phyloP scores from a whole-genome alignment of 805 yeast genomes.

The Zygoascus tannicola region DNA sequence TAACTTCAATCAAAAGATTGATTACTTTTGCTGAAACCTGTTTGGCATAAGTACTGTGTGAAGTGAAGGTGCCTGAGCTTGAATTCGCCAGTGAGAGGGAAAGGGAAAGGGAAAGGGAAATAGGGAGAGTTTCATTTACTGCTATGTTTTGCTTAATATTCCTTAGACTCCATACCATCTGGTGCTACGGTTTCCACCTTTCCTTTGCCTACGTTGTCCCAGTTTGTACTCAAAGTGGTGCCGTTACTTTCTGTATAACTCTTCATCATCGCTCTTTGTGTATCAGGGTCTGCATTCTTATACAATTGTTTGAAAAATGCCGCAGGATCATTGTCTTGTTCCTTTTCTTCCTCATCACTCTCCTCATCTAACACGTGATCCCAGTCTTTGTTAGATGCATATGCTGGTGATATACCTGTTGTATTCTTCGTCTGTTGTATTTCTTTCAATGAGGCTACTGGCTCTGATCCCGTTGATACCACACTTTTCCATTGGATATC shows the following conservation, averaged over 20 bases:
- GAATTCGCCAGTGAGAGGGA: no score
- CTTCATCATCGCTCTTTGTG: slow-evolving; percentile 92
- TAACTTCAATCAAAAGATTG: slow-evolving; percentile 61
- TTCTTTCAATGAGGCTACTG: neutral
- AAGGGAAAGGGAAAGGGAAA: neutral
- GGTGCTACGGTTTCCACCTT: slow-evolving; percentile 65
- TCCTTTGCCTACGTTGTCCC: slow-evolving; percentile 73
- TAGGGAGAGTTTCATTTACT: slow-evolving; percentile 4
- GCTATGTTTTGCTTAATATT: no score
- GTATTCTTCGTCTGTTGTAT: neutral
- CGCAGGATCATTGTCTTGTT: slow-evolving; percentile 30
- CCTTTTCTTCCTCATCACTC: slow-evolving; percentile 34
- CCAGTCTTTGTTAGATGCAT: slow-evolving; percentile 49
- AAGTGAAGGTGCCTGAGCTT: no score
- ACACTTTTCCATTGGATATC: slow-evolving; percentile 5
- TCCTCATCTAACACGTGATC: slow-evolving; percentile 39
- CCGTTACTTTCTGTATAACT: slow-evolving; percentile 91
- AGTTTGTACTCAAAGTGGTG: slow-evolving; percentile 83
- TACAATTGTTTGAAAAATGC: slow-evolving; percentile 70
- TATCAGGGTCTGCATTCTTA: slow-evolving; percentile 75
- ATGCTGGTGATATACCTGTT: neutral
- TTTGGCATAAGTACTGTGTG: neutral
- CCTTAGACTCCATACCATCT: slow-evolving; percentile 55
- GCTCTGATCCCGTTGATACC: neutral
- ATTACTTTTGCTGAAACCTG: slow-evolving; percentile 43